Evolutionary conservation across 495 filamentous ascomycete species (phyloP), one percentile per base, ranked within the genome.

Genomic region (Penicillium soppii): DNA sequence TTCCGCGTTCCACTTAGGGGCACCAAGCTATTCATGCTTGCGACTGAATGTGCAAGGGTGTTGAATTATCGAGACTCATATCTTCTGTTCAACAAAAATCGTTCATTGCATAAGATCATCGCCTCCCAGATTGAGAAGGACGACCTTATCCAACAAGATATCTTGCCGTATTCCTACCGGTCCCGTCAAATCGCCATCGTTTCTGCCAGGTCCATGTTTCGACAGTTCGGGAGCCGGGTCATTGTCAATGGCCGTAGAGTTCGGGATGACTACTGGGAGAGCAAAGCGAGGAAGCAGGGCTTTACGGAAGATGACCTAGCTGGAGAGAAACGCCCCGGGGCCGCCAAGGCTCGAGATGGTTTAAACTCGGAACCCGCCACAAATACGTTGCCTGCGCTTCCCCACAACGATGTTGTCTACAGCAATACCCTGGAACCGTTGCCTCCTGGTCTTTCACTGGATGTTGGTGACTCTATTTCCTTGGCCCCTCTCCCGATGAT

Each of bases 131-230:
- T 85, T 5, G 94, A 99, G 69, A 99, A 97, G 73, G 94, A 97
- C 61, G 91, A 97, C 66, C 74, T 99, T 6, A 97, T 99, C 29
- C 77, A 85, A 48, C 91, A 97, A 69, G 94, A 97, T 61, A 91
- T 97, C 45, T 73, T 99, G 23, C 95, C 95, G 0, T 99, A 97
- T 70, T 97, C 94, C 19, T 99, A 99, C 61, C 83, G 95, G 17
- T 99, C 94, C 6, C 87, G 94, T 33, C 94, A 99, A 70, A 99
- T 97, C 52, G 95, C 94, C 21, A 97, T 99, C 50, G 94, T 99
- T 23, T 97, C 94, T 3, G 94, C 94, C n/a, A 85, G 88, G 54
- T 97, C 94, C 39, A 99, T 99, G 94, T 99, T 97, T 66, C 86
- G 94, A 15, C 94, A 99, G 68, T 99, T 99, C 64, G 94, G 94